These are phyloP conservation scores for Venturia oleaginea DNA, from an alignment of 2,329 filamentous ascomycete genomes.

Conservation along the genomic window DNA sequence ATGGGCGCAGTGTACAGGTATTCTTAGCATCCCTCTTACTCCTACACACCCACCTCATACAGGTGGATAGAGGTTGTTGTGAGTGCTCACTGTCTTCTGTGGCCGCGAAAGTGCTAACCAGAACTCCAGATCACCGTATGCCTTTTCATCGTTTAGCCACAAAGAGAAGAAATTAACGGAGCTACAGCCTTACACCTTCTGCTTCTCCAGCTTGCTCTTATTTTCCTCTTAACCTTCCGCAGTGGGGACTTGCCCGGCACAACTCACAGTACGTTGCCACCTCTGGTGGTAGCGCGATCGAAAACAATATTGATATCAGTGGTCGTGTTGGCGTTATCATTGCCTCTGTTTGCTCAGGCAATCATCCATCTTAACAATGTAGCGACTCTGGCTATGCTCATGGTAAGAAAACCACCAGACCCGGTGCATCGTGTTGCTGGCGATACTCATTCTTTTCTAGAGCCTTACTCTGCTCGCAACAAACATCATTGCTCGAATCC, in stretches of 20 bases:
- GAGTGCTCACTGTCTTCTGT: neutral
- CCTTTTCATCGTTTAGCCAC: neutral
- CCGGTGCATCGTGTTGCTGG: neutral
- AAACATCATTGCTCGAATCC: constrained; percentile 8
- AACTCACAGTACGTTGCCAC: neutral
- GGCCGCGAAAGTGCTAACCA: neutral
- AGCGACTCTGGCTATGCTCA: constrained; percentile 23
- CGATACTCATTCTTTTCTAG: neutral
- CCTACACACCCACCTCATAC: neutral
- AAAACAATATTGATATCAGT: neutral
- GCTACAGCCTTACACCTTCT: neutral
- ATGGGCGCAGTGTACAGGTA: neutral
- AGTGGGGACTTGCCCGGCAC: no score
- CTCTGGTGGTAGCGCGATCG: neutral
- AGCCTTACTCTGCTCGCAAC: neutral
- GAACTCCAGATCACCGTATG: neutral
- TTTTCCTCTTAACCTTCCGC: neutral
- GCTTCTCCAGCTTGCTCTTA: neutral
- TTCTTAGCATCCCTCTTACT: neutral
- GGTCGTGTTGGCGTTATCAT: constrained; percentile 17
- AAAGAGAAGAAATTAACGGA: neutral
- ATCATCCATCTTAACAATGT: constrained; percentile 25
- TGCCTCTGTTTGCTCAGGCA: constrained; percentile 22
- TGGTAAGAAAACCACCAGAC: constrained; percentile 18
- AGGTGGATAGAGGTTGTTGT: neutral